Base-by-base conservation (phyloP, 805 yeast genomes). In the Pachysolen tannophilus region DNA sequence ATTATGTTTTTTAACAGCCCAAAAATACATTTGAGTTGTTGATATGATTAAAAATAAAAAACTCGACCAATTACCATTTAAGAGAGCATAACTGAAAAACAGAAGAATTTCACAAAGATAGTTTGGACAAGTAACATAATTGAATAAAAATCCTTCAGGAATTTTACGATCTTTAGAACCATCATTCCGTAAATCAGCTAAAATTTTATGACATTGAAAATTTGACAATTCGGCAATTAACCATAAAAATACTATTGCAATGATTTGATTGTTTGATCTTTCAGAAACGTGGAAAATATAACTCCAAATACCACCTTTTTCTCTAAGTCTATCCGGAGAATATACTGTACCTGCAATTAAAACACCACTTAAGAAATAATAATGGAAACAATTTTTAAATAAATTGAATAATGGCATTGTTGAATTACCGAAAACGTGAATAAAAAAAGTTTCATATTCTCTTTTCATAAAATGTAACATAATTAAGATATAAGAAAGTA, bases 381-480 rank as follows among this genome's bases (percentile, higher is more conserved):
- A 92, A 57, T 92, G 97, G 45, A 72, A 65, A 26, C 87, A 79
- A 63, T 92, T 92, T 61, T 88, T 86, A 69, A 90, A 83, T 40
- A 92, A 60, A 58, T 86, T 83, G 55, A 75, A 72, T 28, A 82
- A 49, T 4, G 98, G 98, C 98, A 92, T 92, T 10, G 98, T 92
- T 18, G 85, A 78, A 39, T 77, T 66, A 16, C 96, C 83, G 54
- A 92, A 92, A 42, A 72, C 68, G 61, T 92, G 98, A 34, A 92
- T 78, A 51, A 75, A 78, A 17, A 82, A 44, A 7, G 96, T 86
- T 61, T 92, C 98, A 44, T 71, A 69, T 57, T 87, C 97, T 55
- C 98, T 77, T 63, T 92, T 92, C 44, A 75, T 40, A 52, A 82
- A 92, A 60, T 92, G 98, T 40, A 79, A 59, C 48, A 82, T 43